phyloP scores from a whole-genome alignment of 176 grass and related monocot genomes.

The Thalia dealbata region DNA sequence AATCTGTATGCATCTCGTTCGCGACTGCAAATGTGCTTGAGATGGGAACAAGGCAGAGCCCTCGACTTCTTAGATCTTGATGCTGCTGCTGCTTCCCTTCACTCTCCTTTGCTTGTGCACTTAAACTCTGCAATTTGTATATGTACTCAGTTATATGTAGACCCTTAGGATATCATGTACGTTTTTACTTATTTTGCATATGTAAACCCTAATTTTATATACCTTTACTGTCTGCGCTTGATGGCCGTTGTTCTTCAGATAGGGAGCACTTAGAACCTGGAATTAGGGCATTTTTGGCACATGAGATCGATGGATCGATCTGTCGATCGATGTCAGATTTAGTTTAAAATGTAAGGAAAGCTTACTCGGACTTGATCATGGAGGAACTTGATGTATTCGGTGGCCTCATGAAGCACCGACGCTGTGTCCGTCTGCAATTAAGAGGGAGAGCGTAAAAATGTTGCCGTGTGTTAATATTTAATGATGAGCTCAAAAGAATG shows the following conservation, averaged over 20 bases:
- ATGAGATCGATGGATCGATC: too few relatives aligned
- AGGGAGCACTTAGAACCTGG: constrained; percentile 63
- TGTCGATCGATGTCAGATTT: too few relatives aligned
- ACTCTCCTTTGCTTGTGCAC: constrained; percentile 23
- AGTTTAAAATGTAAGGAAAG: neutral
- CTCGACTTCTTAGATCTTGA: constrained; percentile 59
- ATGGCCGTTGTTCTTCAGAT: constrained; percentile 32
- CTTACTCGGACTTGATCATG: constrained; percentile 87
- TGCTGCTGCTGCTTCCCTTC: neutral
- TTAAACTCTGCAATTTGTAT: constrained; percentile 27
- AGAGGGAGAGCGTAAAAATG: neutral
- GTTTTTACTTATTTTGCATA: too few relatives aligned
- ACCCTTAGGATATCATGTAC: too few relatives aligned
- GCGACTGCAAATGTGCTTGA: constrained; percentile 52
- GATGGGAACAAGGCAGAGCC: constrained; percentile 68
- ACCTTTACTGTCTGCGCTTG: constrained; percentile 43
- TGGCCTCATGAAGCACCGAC: constrained; percentile 94
- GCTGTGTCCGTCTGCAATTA: constrained; percentile 66
- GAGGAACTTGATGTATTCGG: constrained; percentile 80
- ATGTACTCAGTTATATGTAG: too few relatives aligned
- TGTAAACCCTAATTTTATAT: neutral
- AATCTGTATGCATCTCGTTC: constrained; percentile 40
- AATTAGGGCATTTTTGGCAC: neutral
- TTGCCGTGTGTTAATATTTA: neutral
- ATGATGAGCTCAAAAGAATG: neutral